Evolutionary conservation across 257 asterid genomes (phyloP).

Genomic region (Solanum acaule): DNA sequence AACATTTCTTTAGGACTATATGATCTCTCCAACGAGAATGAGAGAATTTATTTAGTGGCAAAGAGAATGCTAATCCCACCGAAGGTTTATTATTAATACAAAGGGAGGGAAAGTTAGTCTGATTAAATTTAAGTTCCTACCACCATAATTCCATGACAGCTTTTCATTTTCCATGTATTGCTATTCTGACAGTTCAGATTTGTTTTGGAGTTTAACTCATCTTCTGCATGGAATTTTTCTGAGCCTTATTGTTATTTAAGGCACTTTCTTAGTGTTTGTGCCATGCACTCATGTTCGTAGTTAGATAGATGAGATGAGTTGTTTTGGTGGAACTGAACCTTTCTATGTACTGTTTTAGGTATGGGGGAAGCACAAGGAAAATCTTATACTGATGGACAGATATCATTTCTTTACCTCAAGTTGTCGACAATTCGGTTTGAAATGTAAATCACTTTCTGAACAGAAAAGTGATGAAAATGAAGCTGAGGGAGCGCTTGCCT

Average conservation of each 20-base stretch:
- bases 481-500: slow-evolving; percentile 70
- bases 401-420: slow-evolving; percentile 88
- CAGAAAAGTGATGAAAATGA: slow-evolving; percentile 71
- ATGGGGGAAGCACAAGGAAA: slow-evolving; percentile 80
- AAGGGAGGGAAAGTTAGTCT: not conserved
- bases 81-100: not conserved
- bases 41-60: not conserved
- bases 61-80: not conserved
- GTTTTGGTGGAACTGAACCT: not conserved
- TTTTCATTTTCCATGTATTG: not conserved
- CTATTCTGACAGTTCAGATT: not conserved
- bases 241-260: not conserved
- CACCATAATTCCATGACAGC: not conserved
- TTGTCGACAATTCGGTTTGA: slow-evolving; percentile 65
- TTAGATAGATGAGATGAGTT: not conserved
- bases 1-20: not conserved
- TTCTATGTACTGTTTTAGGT: slow-evolving; percentile 29
- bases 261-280: not conserved
- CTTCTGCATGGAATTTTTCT: not conserved
- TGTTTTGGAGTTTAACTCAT: not conserved
- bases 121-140: not conserved
- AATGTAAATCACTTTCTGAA: slow-evolving; percentile 59
- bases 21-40: not conserved
- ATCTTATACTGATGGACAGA: slow-evolving; percentile 78
- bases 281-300: not conserved